Percentiles rank a stretch among this genome's conserved stretches.
phyloP scores from a whole-genome alignment of 768 basidiomycete species.

The Antrodiella citrinella region DNA sequence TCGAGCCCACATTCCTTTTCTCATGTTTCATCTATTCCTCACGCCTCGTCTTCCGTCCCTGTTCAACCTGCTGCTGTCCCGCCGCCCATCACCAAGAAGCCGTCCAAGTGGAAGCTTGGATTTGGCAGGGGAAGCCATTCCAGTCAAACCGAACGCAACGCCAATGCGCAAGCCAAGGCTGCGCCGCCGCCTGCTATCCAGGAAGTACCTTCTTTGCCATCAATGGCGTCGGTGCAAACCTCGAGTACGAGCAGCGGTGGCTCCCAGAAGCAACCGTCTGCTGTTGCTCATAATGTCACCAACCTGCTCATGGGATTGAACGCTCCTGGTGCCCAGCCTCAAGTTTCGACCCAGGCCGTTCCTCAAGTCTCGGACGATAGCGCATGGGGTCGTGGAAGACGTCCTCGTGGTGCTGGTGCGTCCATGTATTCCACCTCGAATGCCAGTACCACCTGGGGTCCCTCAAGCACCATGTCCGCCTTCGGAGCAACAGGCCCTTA shows the following conservation, averaged over 20 bases:
- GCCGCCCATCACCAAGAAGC: conserved; percentile 58
- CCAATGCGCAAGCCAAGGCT: conserved; percentile 9
- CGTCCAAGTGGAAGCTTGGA: conserved; percentile 80
- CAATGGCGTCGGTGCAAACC: background rate
- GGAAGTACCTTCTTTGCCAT: background rate
- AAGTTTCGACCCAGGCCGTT: background rate
- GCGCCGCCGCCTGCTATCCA: conserved; percentile 4
- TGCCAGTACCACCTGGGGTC: background rate
- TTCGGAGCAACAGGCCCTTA: background rate
- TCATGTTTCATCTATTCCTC: conserved; percentile 8
- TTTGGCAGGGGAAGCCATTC: conserved; percentile 49
- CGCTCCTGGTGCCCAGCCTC: conserved; percentile 23
- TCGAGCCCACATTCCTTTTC: background rate
- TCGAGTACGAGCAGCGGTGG: conserved; percentile 14
- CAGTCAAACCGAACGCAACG: background rate
- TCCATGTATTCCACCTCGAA: background rate
- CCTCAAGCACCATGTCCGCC: background rate
- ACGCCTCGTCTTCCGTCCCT: conserved; percentile 31
- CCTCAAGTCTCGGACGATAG: conserved; percentile 3
- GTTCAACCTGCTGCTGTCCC: conserved; percentile 18
- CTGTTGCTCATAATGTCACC: conserved; percentile 73
- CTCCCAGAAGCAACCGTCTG: conserved; percentile 36
- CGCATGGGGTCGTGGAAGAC: background rate
- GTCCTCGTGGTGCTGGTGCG: background rate
- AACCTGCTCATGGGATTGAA: conserved; percentile 66